These are phyloP conservation scores for Amaranthus hypochondriacus DNA, from an alignment of 148 eudicot genomes.

Conservation along the genomic window DNA sequence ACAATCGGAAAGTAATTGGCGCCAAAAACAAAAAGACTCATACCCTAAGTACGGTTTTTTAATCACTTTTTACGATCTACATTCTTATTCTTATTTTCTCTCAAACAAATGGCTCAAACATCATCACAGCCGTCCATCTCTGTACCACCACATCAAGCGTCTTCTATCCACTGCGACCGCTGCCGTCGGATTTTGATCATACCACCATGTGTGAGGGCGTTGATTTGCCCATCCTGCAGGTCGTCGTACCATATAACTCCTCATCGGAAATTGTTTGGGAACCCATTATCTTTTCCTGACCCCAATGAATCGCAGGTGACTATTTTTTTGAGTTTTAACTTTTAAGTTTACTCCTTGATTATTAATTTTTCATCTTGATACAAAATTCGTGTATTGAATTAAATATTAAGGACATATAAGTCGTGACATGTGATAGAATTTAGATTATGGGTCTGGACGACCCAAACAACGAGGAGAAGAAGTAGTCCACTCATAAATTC, in stretches of 20 bases:
- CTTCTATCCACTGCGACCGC: not conserved
- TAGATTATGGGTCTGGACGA: too few relatives aligned
- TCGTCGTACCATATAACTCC: not conserved
- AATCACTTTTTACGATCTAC: not conserved
- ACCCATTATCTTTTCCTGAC: not conserved
- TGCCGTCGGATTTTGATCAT: not conserved
- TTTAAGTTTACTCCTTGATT: too few relatives aligned
- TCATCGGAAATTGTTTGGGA: not conserved
- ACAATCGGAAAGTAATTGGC: too few relatives aligned
- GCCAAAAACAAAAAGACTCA: too few relatives aligned
- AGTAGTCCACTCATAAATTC: too few relatives aligned
- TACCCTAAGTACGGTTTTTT: too few relatives aligned
- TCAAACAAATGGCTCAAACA: not conserved
- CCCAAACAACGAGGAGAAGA: too few relatives aligned
- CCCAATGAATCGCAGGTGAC: not conserved
- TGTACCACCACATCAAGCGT: not conserved
- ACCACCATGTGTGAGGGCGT: not conserved
- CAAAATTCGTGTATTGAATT: too few relatives aligned
- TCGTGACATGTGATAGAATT: too few relatives aligned
- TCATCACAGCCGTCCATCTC: not conserved
- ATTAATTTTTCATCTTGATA: too few relatives aligned
- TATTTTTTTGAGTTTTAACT: too few relatives aligned
- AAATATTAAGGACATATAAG: too few relatives aligned
- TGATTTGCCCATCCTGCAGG: not conserved
- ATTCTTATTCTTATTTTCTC: not conserved